Conservation (phyloP, 2,329 filamentous ascomycete genomes). For the Rhinocladiella mackenziei region DNA sequence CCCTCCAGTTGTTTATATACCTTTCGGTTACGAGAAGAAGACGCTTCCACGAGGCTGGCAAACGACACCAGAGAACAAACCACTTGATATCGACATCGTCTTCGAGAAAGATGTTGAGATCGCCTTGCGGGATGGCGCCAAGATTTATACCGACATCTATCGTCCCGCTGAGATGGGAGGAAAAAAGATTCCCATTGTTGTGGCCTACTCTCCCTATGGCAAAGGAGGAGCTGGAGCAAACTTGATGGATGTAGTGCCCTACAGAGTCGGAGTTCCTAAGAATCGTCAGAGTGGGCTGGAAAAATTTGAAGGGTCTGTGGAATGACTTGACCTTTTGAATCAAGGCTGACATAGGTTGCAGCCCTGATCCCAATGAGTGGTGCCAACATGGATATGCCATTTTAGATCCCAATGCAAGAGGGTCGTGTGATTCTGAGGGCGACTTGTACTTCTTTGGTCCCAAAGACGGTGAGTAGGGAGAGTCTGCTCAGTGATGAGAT, state of each 20-base stretch:
- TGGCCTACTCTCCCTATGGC: conserved; percentile 34
- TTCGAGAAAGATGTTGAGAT: conserved; percentile 31
- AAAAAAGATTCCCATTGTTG: conserved; percentile 31
- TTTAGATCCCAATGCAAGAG: conserved; percentile 33
- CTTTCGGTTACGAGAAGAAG: conserved; percentile 19
- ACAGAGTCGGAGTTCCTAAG: conserved; percentile 31
- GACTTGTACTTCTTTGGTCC: conserved; percentile 39
- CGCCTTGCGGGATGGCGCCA: conserved; percentile 31
- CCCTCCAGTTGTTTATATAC: conserved; percentile 5
- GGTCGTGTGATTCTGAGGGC: conserved; percentile 31
- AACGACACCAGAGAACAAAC: conserved; percentile 15
- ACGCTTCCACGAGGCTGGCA: conserved; percentile 15
- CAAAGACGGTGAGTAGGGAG: conserved; percentile 41
- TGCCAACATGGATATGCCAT: conserved; percentile 32
- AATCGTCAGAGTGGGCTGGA: conserved; percentile 22
- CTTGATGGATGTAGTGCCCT: conserved; percentile 30
- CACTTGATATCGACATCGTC: conserved; percentile 18
- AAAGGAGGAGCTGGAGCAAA: conserved; percentile 28
- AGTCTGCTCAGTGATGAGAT: too few relatives aligned
- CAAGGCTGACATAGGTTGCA: neutral
- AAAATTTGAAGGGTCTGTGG: conserved; percentile 28
- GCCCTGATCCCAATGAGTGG: conserved; percentile 34
- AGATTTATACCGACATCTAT: conserved; percentile 33
- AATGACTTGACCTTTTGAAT: neutral
- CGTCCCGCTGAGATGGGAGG: conserved; percentile 24